Base-by-base conservation (phyloP, 2,329 filamentous ascomycete species). In the Hypocrella siamensis region DNA sequence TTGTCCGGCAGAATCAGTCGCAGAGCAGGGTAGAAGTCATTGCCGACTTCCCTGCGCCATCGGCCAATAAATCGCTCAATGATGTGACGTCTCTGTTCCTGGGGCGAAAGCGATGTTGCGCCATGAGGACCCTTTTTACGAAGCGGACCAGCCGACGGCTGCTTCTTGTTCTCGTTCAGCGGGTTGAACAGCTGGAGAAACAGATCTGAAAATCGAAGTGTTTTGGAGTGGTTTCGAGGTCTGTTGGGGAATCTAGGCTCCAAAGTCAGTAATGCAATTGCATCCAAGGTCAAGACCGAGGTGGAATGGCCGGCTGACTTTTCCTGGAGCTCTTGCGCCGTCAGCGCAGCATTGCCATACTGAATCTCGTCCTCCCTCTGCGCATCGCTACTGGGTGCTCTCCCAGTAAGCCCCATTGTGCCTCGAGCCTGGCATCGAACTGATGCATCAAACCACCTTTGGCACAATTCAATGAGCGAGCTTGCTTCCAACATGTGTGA, bases 1-100 rank as follows among this genome's bases (percentile, higher is more conserved):
- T 93, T 92, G 46, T 92, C 84, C 0, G 88, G 86, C 4, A 94
- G 65, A 35, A 96, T 93, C 29, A 98, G 68, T 15, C 90, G 76
- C 53, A 98, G 70, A 2, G 84, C 88, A 0, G 90, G 90, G 48
- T 90, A 96, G 45, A 98, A 82, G 53, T 98, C 90, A 43, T 83
- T 62, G 17, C 90, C 90, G 16, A 94, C 86, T 38, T 93, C 77
- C 34, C 74, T 73, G 25, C 86, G 73, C 90, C 90, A 98, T 51
- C 74, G 69, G 11, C 70, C 68, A 42, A 98, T 83, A 58, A 93
- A 98, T 6, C 78, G 67, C 34, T 86, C 73, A 40, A 98, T 84
- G 41, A 94, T 80, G 43, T 75, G 72, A 1, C 79, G 71, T 24
- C 84, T 74, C 38, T 79, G 70, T 50, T 94, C 85, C 41, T 88